A percentile compares a stretch with the other conserved stretches of the same genome.
Conservation (phyloP, 192 early-diverging fungal genomes). For the Gaertneriomyces semiglobifer region DNA sequence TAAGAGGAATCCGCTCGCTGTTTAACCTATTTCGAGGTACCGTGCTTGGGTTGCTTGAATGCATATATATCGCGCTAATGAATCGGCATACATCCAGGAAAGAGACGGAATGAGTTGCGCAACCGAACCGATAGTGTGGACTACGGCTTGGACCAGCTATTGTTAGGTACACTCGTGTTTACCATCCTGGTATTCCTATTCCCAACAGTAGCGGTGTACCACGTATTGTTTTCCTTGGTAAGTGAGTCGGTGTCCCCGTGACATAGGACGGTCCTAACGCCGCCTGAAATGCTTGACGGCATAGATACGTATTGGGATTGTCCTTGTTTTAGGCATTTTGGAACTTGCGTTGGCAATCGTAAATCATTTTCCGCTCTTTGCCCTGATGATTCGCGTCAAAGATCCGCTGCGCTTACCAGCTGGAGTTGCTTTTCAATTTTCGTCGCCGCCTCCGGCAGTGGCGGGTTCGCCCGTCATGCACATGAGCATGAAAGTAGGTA, state of each 20-base stretch:
- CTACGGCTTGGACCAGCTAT: constrained; percentile 91
- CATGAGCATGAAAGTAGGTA: constrained; percentile 15
- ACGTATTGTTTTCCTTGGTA: constrained; percentile 83
- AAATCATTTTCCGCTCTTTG: constrained; percentile 97
- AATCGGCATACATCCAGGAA: constrained; percentile 44
- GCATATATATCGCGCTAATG: background rate
- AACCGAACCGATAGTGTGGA: constrained; percentile 90
- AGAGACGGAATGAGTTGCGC: constrained; percentile 81
- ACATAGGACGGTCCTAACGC: too few species aligned
- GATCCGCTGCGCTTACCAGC: constrained; percentile 86
- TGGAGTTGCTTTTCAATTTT: constrained; percentile 27
- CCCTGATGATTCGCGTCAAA: constrained; percentile 81
- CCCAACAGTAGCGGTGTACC: constrained; percentile 93
- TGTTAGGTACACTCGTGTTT: constrained; percentile 92
- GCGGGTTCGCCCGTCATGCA: background rate
- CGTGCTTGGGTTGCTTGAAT: constrained; percentile 9
- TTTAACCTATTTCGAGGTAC: constrained; percentile 90
- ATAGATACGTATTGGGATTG: constrained; percentile 75
- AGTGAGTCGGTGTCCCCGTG: background rate
- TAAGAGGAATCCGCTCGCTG: constrained; percentile 75
- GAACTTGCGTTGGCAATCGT: constrained; percentile 85
- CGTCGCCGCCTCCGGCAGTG: constrained; percentile 14
- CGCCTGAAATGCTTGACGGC: too few species aligned
- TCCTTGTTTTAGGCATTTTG: constrained; percentile 73
- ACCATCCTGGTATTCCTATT: constrained; percentile 90